Base-by-base conservation (phyloP, 1,284 basidiomycete genomes). In the Microbotryum silenes-acaulis region DNA sequence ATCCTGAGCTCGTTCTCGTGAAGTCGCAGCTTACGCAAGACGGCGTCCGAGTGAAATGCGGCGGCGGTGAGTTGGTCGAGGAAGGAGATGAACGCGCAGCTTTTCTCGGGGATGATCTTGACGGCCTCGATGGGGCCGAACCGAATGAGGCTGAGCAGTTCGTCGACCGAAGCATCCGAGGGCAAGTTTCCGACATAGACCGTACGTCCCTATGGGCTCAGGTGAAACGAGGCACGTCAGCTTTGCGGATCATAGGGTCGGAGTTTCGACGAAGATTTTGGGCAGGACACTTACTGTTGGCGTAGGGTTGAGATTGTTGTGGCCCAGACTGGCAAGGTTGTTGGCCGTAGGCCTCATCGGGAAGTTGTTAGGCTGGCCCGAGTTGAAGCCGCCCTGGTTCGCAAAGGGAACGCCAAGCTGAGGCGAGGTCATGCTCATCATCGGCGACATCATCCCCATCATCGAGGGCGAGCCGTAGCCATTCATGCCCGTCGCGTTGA, bases 181-280 rank as follows among this genome's bases (percentile, higher is more conserved):
- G 94, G 94, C 49, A 98, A 82, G 77, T 96, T 97, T 69, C 94
- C 96, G 62, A 98, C 87, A 76, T 97, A 98, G 54, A 98, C 93
- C 0, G 96, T 98, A 61, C 94, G 88, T 10, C 88, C 89, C 66
- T 69, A 2, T 55, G 5, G 6, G 2, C 23, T 21, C 18, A 37
- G 6, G 31, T n/a, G 20, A 42, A 42, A 42, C 27, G 51, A 14
- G 18, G 27, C 16, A 27, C 8, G 8, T 25, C 10, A n/a, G 20
- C 16, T n/a, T 10, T 33, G n/a, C 9, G 14, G n/a, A 10, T 53
- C 12, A n/a, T 5, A 25, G n/a, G 12, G 5, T 23, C 23, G 51
- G 9, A 18, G 12, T 6, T 18, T 16, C 16, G 37, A 42, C 16
- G 9, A 4, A 42, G 14, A 42, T 9, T 10, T 18, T 14, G 33